Percentiles rank a stretch among this genome's conserved stretches.
Evolutionary conservation across 2,329 filamentous ascomycete species (phyloP).

Genomic region (Paracoccidioides lutzii): DNA sequence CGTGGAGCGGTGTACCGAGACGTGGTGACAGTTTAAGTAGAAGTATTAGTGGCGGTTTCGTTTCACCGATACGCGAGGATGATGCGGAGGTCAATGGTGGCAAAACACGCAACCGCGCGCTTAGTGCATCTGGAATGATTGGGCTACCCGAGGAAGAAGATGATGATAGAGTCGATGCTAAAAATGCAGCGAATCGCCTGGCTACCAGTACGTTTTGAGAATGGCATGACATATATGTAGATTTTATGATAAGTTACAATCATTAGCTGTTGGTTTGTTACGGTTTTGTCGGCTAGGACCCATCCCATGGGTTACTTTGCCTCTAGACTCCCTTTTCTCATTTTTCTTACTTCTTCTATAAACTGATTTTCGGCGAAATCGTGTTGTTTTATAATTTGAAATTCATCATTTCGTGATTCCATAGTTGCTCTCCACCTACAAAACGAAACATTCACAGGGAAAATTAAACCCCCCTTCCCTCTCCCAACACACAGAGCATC

Average conservation of each 20-base stretch:
- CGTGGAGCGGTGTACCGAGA: constrained; percentile 89
- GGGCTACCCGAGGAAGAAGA: constrained; percentile 49
- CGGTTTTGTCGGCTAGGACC: neutral
- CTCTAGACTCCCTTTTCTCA: constrained; percentile 2
- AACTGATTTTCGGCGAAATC: neutral
- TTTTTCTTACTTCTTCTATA: too few species aligned
- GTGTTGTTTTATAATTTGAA: neutral
- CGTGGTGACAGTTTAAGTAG: constrained; percentile 65
- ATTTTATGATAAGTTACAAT: constrained; percentile 8
- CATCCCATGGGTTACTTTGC: neutral
- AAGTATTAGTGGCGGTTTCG: constrained; percentile 61
- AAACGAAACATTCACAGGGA: too few species aligned
- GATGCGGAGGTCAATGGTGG: constrained; percentile 38
- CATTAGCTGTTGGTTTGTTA: neutral
- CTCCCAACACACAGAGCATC: too few species aligned
- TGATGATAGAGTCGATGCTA: constrained; percentile 85
- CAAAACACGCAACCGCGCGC: constrained; percentile 35
- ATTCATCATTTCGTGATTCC: too few species aligned
- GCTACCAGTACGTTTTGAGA: constrained; percentile 81
- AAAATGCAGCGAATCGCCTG: constrained; percentile 86
- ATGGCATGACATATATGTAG: constrained; percentile 1
- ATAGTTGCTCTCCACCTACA: too few species aligned
- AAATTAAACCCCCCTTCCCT: too few species aligned
- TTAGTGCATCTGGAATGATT: constrained; percentile 25
- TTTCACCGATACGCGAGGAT: constrained; percentile 51